Base-by-base conservation (phyloP, 1,284 basidiomycete species). In the Cutaneotrichosporon spelunceum region DNA sequence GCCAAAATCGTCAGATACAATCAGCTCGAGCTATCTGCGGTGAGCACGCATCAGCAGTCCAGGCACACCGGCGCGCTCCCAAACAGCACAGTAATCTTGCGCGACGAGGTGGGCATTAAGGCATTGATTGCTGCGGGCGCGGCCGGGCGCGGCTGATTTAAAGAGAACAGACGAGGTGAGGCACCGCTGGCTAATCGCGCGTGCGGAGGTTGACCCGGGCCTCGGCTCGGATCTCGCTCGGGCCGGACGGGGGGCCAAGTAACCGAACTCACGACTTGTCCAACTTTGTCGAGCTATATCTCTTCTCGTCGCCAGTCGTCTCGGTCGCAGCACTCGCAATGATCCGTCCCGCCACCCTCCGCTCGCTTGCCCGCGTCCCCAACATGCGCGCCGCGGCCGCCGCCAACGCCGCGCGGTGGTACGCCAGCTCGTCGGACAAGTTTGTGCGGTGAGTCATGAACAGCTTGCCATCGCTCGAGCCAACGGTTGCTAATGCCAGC, bases 401-500 rank as follows among this genome's bases (percentile, higher is more conserved):
- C 27, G 26, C 48, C 48, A 26, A 27, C 24, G 48, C 48, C 27
- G 48, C 48, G 8, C 48, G 48, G 19, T 50, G 48, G 13, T 50
- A 50, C 48, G 48, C 48, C 14, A 50, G 24, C 48, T 29, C 26
- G 14, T 27, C 48, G 48, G 59, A 60, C 53, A 54, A 55, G 26
- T 55, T 60, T 29, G 59, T 60, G 24, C 53, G 59, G 59, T 60
- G 34, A n/a, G 59, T 55, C 14, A 48, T 21, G 4, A 3, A 1
- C n/a, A n/a, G n/a, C n/a, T n/a, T n/a, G n/a, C n/a, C n/a, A n/a
- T n/a, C n/a, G n/a, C n/a, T 24, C 2, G 21, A 14, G 5, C n/a
- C n/a, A 1, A 14, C 13, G 36, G 16, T 2, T 2, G 27, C 26
- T 23, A 21, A 29, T 19, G 19, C 29, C 44, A 75, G 84, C 60